These are phyloP conservation scores for Oenanthe sinensis DNA, from an alignment of 129 eudicot species.

Conservation along the genomic window DNA sequence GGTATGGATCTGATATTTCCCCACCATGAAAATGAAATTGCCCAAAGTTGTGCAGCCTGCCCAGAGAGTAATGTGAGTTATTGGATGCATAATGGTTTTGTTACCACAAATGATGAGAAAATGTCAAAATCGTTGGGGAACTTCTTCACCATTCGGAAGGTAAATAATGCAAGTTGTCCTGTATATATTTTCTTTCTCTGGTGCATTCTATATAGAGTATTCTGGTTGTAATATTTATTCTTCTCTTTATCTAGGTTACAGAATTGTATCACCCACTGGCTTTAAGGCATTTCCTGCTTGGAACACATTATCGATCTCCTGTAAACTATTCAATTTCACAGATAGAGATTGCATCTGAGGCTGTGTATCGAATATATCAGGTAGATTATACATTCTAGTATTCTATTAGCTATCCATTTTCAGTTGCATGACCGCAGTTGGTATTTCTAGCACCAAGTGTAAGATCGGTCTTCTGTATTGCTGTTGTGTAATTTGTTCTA, in stretches of 20 bases:
- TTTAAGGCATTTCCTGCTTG: constrained; percentile 78
- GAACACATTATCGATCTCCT: constrained; percentile 80
- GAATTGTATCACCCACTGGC: constrained; percentile 81
- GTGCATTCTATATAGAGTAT: background rate
- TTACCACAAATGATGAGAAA: constrained; percentile 74
- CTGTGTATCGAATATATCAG: constrained; percentile 68
- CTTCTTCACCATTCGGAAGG: constrained; percentile 88
- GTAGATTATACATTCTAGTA: constrained; percentile 19
- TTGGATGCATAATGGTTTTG: constrained; percentile 96
- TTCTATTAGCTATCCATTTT: background rate
- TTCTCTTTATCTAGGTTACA: constrained; percentile 46
- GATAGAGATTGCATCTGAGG: constrained; percentile 76
- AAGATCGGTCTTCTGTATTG: background rate
- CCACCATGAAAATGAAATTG: constrained; percentile 92
- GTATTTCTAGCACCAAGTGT: background rate
- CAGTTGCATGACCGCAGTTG: background rate
- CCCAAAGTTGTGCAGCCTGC: constrained; percentile 92
- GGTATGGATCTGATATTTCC: constrained; percentile 90
- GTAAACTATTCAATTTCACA: constrained; percentile 70
- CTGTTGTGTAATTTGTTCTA: background rate
- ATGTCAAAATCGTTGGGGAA: constrained; percentile 76
- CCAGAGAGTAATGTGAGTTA: constrained; percentile 53
- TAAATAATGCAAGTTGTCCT: constrained; percentile 13
- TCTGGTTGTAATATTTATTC: background rate
- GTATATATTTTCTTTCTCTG: background rate